These are phyloP conservation scores for Erucastrum elatum DNA, from an alignment of 345 rosid species.

Conservation along the genomic window DNA sequence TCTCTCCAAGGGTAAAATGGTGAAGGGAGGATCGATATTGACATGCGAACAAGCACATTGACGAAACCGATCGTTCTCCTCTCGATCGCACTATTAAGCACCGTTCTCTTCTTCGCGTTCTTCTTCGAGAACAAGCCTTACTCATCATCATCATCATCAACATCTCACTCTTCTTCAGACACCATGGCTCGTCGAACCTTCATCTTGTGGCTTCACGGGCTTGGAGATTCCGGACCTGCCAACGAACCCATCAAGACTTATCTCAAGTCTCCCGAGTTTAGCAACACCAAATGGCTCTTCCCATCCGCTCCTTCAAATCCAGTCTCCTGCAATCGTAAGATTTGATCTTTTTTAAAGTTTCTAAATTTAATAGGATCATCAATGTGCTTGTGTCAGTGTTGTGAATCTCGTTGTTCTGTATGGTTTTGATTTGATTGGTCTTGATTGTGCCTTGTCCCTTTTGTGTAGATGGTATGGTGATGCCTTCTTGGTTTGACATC, in stretches of 20 bases:
- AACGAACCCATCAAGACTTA: conserved; percentile 75
- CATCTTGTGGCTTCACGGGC: conserved; percentile 81
- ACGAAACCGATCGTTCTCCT: conserved; percentile 33
- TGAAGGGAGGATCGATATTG: conserved; percentile 18
- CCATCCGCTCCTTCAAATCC: conserved; percentile 76
- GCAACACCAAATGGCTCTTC: conserved; percentile 70
- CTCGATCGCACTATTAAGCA: conserved; percentile 30
- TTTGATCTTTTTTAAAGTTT: not conserved
- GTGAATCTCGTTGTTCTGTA: not conserved
- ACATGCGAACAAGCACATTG: conserved; percentile 30
- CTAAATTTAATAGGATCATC: not conserved
- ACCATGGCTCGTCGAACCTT: conserved; percentile 72
- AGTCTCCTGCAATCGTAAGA: conserved; percentile 63
- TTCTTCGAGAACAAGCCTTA: conserved; percentile 33
- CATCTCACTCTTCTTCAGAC: conserved; percentile 15
- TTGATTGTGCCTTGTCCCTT: not conserved
- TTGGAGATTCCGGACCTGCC: conserved; percentile 89
- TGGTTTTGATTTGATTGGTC: no score
- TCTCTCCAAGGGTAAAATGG: conserved; percentile 12
- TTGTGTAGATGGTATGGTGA: conserved; percentile 72
- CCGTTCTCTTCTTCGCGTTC: conserved; percentile 41
- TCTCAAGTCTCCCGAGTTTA: conserved; percentile 64
- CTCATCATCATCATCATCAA: conserved; percentile 5
- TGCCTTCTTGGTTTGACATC: conserved; percentile 97
- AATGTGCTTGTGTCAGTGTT: not conserved